Conservation (phyloP, 805 yeast species). For the Kuraishia floccosa region DNA sequence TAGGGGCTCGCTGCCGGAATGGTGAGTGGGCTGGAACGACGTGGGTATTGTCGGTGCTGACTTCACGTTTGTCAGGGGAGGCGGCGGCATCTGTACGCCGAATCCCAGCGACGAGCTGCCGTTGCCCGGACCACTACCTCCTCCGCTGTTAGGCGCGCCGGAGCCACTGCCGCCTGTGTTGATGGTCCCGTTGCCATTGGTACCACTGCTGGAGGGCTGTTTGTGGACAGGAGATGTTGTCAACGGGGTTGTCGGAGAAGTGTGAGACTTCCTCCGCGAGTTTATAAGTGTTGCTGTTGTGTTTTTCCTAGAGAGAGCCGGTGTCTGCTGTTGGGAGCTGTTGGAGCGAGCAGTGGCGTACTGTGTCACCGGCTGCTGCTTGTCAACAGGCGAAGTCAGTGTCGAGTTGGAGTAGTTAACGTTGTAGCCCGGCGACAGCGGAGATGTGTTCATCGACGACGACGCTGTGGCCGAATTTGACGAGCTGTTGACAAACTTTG, state of each 20-base stretch:
- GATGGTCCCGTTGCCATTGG: not conserved
- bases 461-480: not conserved
- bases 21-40: conserved; percentile 3
- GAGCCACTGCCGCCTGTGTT: not conserved
- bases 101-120: not conserved
- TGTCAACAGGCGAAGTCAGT: not conserved
- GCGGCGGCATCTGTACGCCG: conserved; percentile 2
- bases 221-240: too few species aligned
- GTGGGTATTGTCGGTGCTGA: conserved; percentile 4
- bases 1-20: conserved; percentile 43
- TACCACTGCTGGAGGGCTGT: too few species aligned
- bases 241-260: conserved; percentile 4
- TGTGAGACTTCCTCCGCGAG: conserved; percentile 3
- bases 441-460: not conserved
- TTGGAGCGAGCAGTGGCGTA: too few species aligned
- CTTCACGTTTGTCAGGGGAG: conserved; percentile 5
- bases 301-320: not conserved
- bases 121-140: not conserved
- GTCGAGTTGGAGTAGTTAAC: too few species aligned
- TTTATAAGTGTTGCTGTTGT: too few species aligned
- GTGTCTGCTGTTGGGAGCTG: too few species aligned
- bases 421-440: too few species aligned
- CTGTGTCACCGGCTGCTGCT: not conserved
- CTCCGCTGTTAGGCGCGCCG: not conserved
- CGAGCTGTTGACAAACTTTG: conserved; percentile 1